Conservation (phyloP, 129 eudicot species). For the Chrysanthemum lavandulifolium region DNA sequence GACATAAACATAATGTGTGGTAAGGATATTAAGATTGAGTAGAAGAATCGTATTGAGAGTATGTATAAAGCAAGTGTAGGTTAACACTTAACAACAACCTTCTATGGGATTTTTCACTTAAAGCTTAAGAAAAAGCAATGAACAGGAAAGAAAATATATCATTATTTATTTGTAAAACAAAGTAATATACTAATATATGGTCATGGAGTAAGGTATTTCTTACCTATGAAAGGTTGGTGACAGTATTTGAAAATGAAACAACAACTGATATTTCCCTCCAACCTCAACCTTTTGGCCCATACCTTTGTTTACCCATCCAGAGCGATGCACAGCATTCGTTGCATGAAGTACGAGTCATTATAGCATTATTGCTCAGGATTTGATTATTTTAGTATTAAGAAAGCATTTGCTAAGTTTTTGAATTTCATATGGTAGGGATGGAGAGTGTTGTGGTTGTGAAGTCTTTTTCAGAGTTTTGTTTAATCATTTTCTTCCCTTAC, state of each 20-base stretch:
- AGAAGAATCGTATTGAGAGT: conserved; percentile 46
- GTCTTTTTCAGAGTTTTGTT: conserved; percentile 45
- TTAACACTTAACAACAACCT: conserved; percentile 52
- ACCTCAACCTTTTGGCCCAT: conserved; percentile 10
- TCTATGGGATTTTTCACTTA: conserved; percentile 57
- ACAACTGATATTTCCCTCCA: conserved; percentile 44
- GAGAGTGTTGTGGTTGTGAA: conserved; percentile 39
- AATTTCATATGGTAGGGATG: conserved; percentile 23
- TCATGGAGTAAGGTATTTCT: conserved; percentile 39
- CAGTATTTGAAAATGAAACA: conserved; percentile 54
- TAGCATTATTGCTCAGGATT: not conserved
- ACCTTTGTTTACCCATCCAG: not conserved
- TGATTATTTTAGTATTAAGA: conserved; percentile 9
- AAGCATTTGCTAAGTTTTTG: conserved; percentile 17
- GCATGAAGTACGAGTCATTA: conserved; percentile 16
- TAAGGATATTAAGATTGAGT: conserved; percentile 18
- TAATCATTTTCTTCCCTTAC: conserved; percentile 29
- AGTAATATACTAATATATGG: conserved; percentile 12
- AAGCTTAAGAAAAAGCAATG: conserved; percentile 64
- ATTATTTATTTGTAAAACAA: not conserved
- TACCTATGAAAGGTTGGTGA: conserved; percentile 38
- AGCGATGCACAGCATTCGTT: conserved; percentile 16
- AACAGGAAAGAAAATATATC: conserved; percentile 29
- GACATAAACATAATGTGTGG: conserved; percentile 19
- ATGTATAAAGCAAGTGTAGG: conserved; percentile 72